Conservation (phyloP, 352 stramenopile species). For the Globisporangium radiosum region DNA sequence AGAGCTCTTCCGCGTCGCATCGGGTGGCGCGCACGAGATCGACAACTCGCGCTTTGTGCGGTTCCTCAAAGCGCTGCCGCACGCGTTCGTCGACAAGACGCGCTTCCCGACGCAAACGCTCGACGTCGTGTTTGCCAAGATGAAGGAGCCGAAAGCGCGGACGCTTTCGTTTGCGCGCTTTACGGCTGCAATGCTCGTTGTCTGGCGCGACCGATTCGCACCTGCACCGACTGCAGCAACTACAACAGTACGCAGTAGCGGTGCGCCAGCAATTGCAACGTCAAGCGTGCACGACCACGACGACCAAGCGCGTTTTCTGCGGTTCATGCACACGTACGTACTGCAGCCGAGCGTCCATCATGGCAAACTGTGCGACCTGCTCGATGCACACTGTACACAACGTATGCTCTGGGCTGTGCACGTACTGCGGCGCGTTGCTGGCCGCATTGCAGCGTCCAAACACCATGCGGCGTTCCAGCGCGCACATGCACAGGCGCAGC, state of each 20-base stretch:
- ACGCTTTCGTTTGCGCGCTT: conserved; percentile 56
- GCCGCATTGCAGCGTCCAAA: conserved; percentile 25
- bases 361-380: conserved; percentile 46
- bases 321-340: conserved; percentile 64
- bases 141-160: conserved; percentile 66
- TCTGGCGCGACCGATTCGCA: conserved; percentile 55
- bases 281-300: neutral
- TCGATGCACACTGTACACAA: conserved; percentile 27
- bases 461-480: conserved; percentile 42
- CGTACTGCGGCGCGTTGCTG: conserved; percentile 39
- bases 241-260: too few species aligned
- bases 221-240: neutral
- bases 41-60: conserved; percentile 59
- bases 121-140: conserved; percentile 65
- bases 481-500: conserved; percentile 23
- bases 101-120: conserved; percentile 47
- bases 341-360: conserved; percentile 48
- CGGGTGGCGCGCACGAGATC: conserved; percentile 41
- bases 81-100: conserved; percentile 51
- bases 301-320: conserved; percentile 35
- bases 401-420: conserved; percentile 42
- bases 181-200: conserved; percentile 51
- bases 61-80: conserved; percentile 55
- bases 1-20: conserved; percentile 44
- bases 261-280: neutral